phyloP scores from a whole-genome alignment of 2,329 filamentous ascomycete genomes.

The Sporothrix schenckii region DNA sequence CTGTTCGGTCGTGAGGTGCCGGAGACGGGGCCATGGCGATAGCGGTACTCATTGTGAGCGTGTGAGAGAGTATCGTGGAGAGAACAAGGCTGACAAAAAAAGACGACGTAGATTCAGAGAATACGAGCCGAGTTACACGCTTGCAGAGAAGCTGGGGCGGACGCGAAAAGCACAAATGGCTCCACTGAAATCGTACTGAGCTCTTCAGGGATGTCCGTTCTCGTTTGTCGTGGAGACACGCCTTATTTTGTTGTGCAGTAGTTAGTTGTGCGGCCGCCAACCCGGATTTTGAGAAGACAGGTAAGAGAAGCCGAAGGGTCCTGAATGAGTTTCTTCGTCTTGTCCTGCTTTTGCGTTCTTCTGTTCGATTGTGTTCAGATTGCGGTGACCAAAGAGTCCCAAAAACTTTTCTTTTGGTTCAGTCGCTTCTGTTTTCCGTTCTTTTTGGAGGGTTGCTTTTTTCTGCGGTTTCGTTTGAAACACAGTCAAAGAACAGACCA shows the following conservation, averaged over 20 bases:
- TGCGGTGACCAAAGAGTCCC: not conserved
- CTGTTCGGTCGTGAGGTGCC: conserved; percentile 65
- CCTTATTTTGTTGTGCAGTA: conserved; percentile 27
- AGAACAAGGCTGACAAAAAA: not conserved
- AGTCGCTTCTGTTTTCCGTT: conserved; percentile 5
- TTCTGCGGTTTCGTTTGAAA: not conserved
- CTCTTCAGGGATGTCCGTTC: conserved; percentile 30
- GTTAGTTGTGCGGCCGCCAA: conserved; percentile 13
- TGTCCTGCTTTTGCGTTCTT: not conserved
- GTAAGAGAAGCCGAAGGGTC: not conserved
- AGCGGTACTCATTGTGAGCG: conserved; percentile 64
- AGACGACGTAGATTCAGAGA: conserved; percentile 7
- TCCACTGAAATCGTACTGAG: conserved; percentile 30
- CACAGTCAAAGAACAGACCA: conserved; percentile 1
- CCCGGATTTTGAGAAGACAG: not conserved
- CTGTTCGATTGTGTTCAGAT: not conserved
- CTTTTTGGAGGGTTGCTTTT: not conserved
- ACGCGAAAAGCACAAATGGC: conserved; percentile 27
- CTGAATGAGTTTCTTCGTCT: not conserved
- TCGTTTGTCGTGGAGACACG: conserved; percentile 29
- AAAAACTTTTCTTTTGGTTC: not conserved
- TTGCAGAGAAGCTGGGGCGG: conserved; percentile 19
- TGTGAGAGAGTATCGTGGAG: conserved; percentile 24
- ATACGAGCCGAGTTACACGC: conserved; percentile 17
- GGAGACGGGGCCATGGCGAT: conserved; percentile 70